These are phyloP conservation scores for Bauhinia variegata DNA, from an alignment of 306 rosid genomes.

Conservation along the genomic window DNA sequence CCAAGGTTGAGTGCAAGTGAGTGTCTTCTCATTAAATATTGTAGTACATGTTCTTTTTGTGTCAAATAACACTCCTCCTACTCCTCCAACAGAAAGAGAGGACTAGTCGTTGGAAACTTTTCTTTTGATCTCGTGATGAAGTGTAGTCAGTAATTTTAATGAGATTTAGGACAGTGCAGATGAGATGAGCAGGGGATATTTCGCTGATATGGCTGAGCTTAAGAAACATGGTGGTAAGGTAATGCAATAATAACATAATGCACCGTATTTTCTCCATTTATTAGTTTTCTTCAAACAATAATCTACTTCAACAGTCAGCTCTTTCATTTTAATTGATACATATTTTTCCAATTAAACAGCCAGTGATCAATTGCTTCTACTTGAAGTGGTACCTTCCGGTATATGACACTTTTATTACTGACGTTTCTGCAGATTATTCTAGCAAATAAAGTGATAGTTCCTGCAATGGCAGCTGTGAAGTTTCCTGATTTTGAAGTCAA, in stretches of 20 bases:
- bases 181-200: constrained; percentile 85
- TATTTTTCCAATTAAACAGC: not conserved
- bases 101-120: not conserved
- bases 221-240: constrained; percentile 91
- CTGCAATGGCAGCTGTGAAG: constrained; percentile 68
- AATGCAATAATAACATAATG: constrained; percentile 10
- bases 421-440: constrained; percentile 55
- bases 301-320: not conserved
- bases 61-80: too few species aligned
- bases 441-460: constrained; percentile 75
- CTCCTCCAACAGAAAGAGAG: too few species aligned
- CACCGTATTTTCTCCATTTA: not conserved
- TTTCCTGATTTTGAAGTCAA: constrained; percentile 78
- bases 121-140: constrained; percentile 19
- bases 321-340: constrained; percentile 15
- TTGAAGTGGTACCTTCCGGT: constrained; percentile 11
- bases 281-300: not conserved
- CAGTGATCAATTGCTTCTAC: constrained; percentile 11
- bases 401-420: constrained; percentile 24
- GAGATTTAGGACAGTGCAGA: constrained; percentile 68
- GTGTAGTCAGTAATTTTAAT: constrained; percentile 36
- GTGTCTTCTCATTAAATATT: too few species aligned
- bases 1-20: too few species aligned
- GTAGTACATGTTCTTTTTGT: too few species aligned
- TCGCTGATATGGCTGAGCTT: constrained; percentile 78